These are phyloP conservation scores for Cylindricascospora bacillispora DNA, from an alignment of 1,139 yeast genomes.

Conservation along the genomic window DNA sequence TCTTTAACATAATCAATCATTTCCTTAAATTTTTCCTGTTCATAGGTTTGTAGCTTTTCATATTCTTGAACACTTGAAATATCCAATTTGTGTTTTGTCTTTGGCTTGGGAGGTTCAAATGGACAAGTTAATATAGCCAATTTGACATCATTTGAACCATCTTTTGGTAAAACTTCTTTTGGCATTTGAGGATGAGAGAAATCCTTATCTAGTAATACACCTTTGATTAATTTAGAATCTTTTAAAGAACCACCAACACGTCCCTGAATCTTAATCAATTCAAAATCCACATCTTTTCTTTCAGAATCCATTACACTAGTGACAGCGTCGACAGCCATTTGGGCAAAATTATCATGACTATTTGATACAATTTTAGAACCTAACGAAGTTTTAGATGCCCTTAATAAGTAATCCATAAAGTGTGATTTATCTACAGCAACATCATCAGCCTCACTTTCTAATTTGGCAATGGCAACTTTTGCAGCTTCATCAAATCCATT, in stretches of 20 bases:
- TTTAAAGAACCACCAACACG: constrained; percentile 90
- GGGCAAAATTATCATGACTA: constrained; percentile 84
- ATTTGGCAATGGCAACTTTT: constrained; percentile 67
- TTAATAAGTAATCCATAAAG: constrained; percentile 47
- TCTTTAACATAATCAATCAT: constrained; percentile 82
- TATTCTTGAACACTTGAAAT: constrained; percentile 89
- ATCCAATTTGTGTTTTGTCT: constrained; percentile 94
- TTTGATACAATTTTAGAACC: constrained; percentile 95
- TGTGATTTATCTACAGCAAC: constrained; percentile 26
- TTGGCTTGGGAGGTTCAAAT: constrained; percentile 98
- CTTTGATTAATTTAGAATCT: constrained; percentile 74
- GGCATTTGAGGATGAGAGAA: constrained; percentile 99
- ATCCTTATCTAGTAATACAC: constrained; percentile 90
- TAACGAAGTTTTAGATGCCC: constrained; percentile 87
- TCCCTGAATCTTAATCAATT: constrained; percentile 87
- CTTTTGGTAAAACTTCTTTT: constrained; percentile 36
- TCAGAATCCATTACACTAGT: constrained; percentile 83
- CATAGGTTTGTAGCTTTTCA: constrained; percentile 78
- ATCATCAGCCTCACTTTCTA: constrained; percentile 55
- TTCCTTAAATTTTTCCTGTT: constrained; percentile 77
- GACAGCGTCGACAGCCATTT: constrained; percentile 96
- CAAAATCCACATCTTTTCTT: constrained; percentile 92
- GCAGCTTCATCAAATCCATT: constrained; percentile 98
- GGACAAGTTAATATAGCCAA: constrained; percentile 96
- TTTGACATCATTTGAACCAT: constrained; percentile 49